Evolutionary conservation across 768 basidiomycete genomes (phyloP).

Genomic region (Kwoniella sp.): DNA sequence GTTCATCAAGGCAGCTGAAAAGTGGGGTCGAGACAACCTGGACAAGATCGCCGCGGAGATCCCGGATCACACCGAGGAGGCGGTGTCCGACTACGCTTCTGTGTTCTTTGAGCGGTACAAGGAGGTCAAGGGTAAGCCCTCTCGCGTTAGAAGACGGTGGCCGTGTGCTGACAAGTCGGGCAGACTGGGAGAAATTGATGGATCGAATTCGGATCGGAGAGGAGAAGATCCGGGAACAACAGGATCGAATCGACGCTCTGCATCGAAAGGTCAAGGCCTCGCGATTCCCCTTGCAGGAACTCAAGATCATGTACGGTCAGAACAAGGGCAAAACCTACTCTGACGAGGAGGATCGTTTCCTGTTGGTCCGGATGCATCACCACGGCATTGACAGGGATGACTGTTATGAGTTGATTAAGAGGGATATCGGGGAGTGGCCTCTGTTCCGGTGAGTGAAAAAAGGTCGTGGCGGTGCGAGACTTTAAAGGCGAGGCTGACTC

Average conservation of each 20-base stretch:
- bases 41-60: conserved; percentile 69
- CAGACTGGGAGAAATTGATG: conserved; percentile 74
- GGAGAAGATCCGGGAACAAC: conserved; percentile 72
- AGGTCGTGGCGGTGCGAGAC: not conserved
- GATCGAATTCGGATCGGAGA: conserved; percentile 84
- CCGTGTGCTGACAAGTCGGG: not conserved
- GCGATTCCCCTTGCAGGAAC: conserved; percentile 90
- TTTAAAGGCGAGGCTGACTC: not conserved
- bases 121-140: conserved; percentile 69
- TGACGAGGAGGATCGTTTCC: conserved; percentile 94
- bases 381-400: conserved; percentile 80
- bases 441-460: conserved; percentile 62
- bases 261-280: conserved; percentile 76
- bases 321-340: conserved; percentile 95
- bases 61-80: conserved; percentile 68
- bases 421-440: conserved; percentile 93
- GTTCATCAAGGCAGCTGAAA: conserved; percentile 72
- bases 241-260: conserved; percentile 67
- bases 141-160: not conserved
- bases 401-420: conserved; percentile 90
- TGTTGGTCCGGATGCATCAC: conserved; percentile 80
- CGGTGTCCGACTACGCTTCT: conserved; percentile 70
- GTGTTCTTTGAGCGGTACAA: conserved; percentile 88
- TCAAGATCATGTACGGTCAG: conserved; percentile 84
- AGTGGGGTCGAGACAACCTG: conserved; percentile 62